Evolutionary conservation across 164 flowering plant species (phyloP).

Genomic region (Nymphaea thermarum): DNA sequence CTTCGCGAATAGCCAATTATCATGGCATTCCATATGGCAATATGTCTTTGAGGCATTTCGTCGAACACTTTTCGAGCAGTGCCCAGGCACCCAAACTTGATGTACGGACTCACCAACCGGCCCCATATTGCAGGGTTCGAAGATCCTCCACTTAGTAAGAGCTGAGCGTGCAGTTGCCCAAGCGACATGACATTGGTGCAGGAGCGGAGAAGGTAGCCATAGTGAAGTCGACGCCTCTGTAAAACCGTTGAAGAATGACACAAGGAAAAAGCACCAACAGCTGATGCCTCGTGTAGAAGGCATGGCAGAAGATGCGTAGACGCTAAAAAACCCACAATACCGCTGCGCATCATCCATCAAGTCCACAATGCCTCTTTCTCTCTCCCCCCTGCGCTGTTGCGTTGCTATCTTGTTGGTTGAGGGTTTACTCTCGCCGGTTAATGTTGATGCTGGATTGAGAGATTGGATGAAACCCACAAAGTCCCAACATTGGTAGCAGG

Average conservation of each 20-base stretch:
- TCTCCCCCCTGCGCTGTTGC: too few species aligned
- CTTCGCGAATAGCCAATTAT: conserved; percentile 12
- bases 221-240: background rate
- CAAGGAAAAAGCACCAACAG: background rate
- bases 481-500: too few species aligned
- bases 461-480: too few species aligned
- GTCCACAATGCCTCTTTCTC: background rate
- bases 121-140: background rate
- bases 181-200: background rate
- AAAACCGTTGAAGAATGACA: background rate
- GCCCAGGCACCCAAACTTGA: background rate
- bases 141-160: background rate
- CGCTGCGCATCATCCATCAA: background rate
- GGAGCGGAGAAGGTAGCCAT: background rate
- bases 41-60: conserved; percentile 7
- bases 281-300: background rate
- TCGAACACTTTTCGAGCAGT: conserved; percentile 19
- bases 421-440: too few species aligned
- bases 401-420: too few species aligned
- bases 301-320: background rate
- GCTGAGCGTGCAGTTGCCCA: background rate
- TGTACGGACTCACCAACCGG: background rate
- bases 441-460: too few species aligned
- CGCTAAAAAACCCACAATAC: background rate
- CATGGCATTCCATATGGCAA: conserved; percentile 18